Evolutionary conservation across 1,284 basidiomycete genomes (phyloP), one percentile per base, ranked within the genome.

Genomic region (Trichosporon coremiiforme): DNA sequence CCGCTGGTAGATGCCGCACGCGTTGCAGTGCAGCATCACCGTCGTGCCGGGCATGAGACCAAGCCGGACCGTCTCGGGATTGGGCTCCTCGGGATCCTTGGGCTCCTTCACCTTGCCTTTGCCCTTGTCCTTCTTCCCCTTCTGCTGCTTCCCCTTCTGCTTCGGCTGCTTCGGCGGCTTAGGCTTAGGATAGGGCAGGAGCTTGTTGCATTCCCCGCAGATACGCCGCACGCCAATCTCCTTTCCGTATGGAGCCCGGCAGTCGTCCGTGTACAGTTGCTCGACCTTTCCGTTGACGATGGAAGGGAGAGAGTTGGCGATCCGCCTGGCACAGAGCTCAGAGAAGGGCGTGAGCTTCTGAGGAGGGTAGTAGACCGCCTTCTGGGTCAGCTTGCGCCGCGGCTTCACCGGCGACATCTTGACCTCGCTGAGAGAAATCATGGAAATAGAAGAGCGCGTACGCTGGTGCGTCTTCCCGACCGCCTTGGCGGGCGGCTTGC

Each of bases 191-290:
- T 55, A 13, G 6, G 53, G 53, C 22, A 60, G 31, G 5, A n/a
- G 57, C 57, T 31, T 33, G 31, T 17, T 15, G 57, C 57, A 60
- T 31, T 60, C 57, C 15, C 57, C 57, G 31, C 57, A 60, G 15
- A 60, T 15, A 31, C 57, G 57, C 1, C 31, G 31, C 31, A 60
- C 31, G 31, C 57, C 57, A 4, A 60, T 31, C 29, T 60, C 31
- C 29, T 5, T 6, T 13, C 57, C 57, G 57, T 60, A 20, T 31
- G 57, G 57, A 7, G 57, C 57, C 12, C 31, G 57, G 20, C 6
- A 6, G 57, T 60, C 31, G 57, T 60, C 57, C 57, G 57, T 60
- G 57, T 60, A 60, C 57, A 60, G 31, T 15, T n/a, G 7, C 29
- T 33, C 9, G 31, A 33, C 5, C n/a, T n/a, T 7, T 12, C 57